phyloP scores from a whole-genome alignment of 768 basidiomycete genomes.

The Mycena albidolilacea region DNA sequence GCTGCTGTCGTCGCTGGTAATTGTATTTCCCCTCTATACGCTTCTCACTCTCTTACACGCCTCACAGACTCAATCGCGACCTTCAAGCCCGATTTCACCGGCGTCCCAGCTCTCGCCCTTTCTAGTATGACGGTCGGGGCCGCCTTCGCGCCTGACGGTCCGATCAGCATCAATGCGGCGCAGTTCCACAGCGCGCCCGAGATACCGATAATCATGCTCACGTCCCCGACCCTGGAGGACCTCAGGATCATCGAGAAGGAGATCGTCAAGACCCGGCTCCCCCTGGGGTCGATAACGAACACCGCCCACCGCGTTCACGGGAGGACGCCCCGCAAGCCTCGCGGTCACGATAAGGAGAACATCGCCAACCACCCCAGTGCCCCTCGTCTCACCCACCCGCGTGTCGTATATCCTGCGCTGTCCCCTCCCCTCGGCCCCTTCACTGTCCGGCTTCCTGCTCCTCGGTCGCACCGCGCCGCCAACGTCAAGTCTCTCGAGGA shows the following conservation, averaged over 20 bases:
- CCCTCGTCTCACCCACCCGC: too few relatives aligned
- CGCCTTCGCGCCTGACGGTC: not conserved
- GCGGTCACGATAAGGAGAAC: too few relatives aligned
- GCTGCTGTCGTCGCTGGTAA: not conserved
- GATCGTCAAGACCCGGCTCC: too few relatives aligned
- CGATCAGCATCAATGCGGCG: not conserved
- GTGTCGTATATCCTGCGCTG: too few relatives aligned
- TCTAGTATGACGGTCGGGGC: conserved; percentile 1
- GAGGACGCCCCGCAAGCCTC: too few relatives aligned
- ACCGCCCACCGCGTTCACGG: too few relatives aligned
- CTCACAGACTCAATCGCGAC: not conserved
- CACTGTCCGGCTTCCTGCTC: too few relatives aligned
- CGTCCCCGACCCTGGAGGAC: not conserved
- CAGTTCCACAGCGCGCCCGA: not conserved
- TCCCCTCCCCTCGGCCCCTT: too few relatives aligned
- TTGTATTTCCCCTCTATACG: not conserved
- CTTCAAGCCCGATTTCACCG: not conserved
- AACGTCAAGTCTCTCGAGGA: not conserved
- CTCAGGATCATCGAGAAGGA: too few relatives aligned
- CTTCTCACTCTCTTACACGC: not conserved
- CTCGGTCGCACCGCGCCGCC: too few relatives aligned
- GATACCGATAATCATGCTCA: not conserved
- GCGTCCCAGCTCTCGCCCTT: not conserved
- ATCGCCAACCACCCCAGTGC: too few relatives aligned
- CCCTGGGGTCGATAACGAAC: too few relatives aligned